These are phyloP conservation scores for Parasarocladium wereldwijsianum DNA, from an alignment of 2,329 filamentous ascomycete genomes.

Conservation along the genomic window DNA sequence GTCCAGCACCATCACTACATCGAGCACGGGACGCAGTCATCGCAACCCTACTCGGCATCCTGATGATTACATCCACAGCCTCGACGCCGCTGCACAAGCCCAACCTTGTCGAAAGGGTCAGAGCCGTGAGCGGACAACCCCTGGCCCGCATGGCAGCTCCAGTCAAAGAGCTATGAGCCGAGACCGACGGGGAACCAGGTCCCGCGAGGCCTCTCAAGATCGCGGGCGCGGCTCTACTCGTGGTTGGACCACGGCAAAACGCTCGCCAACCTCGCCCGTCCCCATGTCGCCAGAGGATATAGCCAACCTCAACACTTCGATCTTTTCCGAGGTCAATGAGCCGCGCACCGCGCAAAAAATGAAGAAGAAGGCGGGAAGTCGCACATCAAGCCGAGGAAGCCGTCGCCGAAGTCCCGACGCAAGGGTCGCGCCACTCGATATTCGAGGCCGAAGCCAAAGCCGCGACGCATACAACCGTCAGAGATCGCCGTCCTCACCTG, in stretches of 20 bases:
- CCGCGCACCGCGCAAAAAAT: constrained; percentile 29
- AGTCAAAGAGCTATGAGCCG: too few relatives aligned
- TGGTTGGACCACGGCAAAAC: constrained; percentile 59
- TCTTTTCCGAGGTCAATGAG: constrained; percentile 19
- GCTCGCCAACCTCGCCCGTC: constrained; percentile 81
- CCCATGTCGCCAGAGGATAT: constrained; percentile 90
- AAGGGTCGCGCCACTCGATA: constrained; percentile 26
- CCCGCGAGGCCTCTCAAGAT: constrained; percentile 51
- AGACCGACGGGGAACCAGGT: constrained; percentile 30
- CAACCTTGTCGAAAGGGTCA: constrained; percentile 43
- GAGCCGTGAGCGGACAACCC: constrained; percentile 29
- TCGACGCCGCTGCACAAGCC: constrained; percentile 49
- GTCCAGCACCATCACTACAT: constrained; percentile 41
- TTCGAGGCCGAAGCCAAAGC: constrained; percentile 48
- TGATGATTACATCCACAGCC: constrained; percentile 74
- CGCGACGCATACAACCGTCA: constrained; percentile 38
- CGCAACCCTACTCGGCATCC: constrained; percentile 41
- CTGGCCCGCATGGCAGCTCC: constrained; percentile 31
- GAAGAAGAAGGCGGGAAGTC: constrained; percentile 22
- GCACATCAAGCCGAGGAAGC: constrained; percentile 32
- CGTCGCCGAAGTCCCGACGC: constrained; percentile 32
- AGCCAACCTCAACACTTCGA: constrained; percentile 42
- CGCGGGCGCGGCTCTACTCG: constrained; percentile 52
- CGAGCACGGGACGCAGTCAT: constrained; percentile 34
- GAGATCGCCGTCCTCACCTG: constrained; percentile 66